Evolutionary conservation across 306 rosid genomes (phyloP).

Genomic region (Inga leiocalycina): DNA sequence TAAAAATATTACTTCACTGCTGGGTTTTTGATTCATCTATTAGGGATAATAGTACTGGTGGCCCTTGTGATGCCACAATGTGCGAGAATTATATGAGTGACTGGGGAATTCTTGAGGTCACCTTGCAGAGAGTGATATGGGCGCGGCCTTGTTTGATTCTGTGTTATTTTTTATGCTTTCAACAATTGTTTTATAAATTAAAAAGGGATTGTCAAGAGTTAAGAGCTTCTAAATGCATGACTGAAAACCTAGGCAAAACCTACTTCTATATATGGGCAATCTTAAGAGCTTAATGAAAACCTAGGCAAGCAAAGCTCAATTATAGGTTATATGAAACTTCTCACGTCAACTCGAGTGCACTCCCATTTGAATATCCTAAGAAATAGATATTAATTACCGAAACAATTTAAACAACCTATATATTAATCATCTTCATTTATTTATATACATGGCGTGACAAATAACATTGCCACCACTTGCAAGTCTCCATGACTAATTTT

Average conservation of each 20-base stretch:
- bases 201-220: neutral
- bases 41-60: neutral
- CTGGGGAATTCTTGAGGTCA: neutral
- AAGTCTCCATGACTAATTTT: slow-evolving; percentile 41
- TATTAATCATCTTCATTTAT: neutral
- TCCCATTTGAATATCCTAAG: neutral
- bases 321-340: neutral
- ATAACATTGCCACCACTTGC: neutral
- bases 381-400: too few species aligned
- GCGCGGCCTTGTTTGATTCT: neutral
- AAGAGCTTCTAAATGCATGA: neutral
- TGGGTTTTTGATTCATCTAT: neutral
- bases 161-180: neutral
- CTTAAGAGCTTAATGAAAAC: too few species aligned
- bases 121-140: neutral
- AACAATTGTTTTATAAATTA: neutral
- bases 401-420: neutral
- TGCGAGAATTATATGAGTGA: neutral
- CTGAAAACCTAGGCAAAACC: neutral
- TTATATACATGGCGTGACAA: neutral
- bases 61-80: neutral
- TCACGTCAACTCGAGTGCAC: neutral
- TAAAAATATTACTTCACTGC: neutral
- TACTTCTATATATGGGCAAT: too few species aligned
- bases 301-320: too few species aligned